Conservation (phyloP, 352 stramenopile genomes). For the Aphanomyces cochlioides region DNA sequence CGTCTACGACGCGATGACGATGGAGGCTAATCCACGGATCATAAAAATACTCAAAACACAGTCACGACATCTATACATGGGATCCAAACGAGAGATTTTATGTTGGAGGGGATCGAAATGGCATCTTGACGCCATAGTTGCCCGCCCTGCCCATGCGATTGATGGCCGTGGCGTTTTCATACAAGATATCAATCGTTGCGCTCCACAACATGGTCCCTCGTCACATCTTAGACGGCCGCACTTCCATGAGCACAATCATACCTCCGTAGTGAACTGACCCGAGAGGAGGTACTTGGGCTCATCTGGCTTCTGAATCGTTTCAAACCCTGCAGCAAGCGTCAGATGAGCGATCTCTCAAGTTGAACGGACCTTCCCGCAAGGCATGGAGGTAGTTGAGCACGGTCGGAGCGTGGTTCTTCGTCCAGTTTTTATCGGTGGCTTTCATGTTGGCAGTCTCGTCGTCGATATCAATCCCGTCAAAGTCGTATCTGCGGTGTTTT, state of each 20-base stretch:
- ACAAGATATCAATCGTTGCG: conserved; percentile 26
- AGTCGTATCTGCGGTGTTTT: conserved; percentile 40
- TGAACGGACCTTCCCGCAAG: conserved; percentile 22
- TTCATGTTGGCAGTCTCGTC: conserved; percentile 54
- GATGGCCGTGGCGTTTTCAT: conserved; percentile 14
- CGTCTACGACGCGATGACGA: too few relatives aligned
- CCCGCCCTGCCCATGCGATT: conserved; percentile 16
- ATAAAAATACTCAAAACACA: too few relatives aligned
- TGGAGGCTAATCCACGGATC: too few relatives aligned
- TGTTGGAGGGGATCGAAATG: conserved; percentile 13
- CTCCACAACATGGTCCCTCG: conserved; percentile 23
- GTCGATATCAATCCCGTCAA: conserved; percentile 73
- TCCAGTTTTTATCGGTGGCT: conserved; percentile 12
- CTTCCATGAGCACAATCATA: not conserved
- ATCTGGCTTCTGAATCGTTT: conserved; percentile 4
- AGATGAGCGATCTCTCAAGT: not conserved
- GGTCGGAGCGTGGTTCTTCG: conserved; percentile 9
- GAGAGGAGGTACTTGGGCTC: conserved; percentile 21
- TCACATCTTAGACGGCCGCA: not conserved
- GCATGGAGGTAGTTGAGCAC: conserved; percentile 13
- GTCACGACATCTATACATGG: too few relatives aligned
- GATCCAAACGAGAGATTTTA: too few relatives aligned
- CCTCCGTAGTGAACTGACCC: conserved; percentile 7
- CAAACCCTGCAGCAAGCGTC: conserved; percentile 1
- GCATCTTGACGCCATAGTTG: conserved; percentile 28